Evolutionary conservation across 176 grass and related monocot genomes (phyloP).

Genomic region (Eleusine indica): DNA sequence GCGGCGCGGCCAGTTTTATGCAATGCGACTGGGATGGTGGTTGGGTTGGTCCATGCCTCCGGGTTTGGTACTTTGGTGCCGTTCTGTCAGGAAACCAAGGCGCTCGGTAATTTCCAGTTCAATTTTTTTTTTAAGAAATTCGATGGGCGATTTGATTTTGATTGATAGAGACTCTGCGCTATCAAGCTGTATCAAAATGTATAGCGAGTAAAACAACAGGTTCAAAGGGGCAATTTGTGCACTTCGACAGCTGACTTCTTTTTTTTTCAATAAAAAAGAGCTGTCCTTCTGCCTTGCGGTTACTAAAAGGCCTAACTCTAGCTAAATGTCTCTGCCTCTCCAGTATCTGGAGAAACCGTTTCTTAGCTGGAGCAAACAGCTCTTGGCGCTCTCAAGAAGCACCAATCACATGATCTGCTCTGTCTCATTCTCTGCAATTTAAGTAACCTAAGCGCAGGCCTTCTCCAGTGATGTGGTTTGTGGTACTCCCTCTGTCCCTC

Average conservation of each 20-base stretch:
- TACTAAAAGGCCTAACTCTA: not conserved
- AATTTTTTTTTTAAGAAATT: not conserved
- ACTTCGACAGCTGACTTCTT: not conserved
- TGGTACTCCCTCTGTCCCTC: not conserved
- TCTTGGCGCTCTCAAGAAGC: constrained; percentile 34
- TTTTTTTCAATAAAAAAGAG: not conserved
- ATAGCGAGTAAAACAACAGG: not conserved
- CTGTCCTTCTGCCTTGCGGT: not conserved
- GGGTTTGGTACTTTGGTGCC: constrained; percentile 8
- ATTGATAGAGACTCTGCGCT: not conserved
- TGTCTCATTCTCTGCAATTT: not conserved
- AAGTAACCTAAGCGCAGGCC: not conserved
- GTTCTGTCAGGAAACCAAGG: not conserved
- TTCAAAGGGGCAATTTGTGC: not conserved
- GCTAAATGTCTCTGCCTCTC: not conserved
- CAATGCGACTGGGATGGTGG: not conserved
- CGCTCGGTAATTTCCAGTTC: too few relatives aligned
- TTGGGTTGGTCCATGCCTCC: not conserved
- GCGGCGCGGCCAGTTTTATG: constrained; percentile 24
- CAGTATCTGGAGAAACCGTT: not conserved
- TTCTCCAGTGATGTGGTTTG: not conserved
- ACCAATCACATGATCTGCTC: not conserved
- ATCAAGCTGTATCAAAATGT: not conserved
- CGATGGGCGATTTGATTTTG: not conserved
- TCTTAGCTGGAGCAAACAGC: not conserved